Base-by-base conservation (phyloP, 805 yeast genomes). In the Wickerhamomyces kurtzmanii region DNA sequence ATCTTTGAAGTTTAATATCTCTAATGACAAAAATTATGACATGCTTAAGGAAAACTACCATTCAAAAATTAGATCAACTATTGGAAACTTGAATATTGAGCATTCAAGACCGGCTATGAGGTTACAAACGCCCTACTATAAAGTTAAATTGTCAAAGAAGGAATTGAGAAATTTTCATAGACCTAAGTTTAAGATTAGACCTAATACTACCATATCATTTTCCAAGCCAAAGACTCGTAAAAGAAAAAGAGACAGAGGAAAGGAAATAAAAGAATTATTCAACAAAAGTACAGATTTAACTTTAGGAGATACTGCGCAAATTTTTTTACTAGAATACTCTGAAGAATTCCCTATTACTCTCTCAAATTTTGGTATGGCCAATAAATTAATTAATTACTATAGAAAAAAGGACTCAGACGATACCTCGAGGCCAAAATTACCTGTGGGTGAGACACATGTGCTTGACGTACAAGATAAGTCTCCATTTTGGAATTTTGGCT, bases 401-500 rank as follows among this genome's bases (percentile, higher is more conserved):
- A 68, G 98, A 39, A 89, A 89, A 49, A 73, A 71, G 34, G 64
- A 64, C 33, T 85, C 78, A 11, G 86, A 82, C 28, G 98, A 91
- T 50, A 69, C 72, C 4, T 65, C 81, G 5, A 71, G 97, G 34
- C 97, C 97, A 0, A 89, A 87, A 45, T 62, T 86, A 16, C 71
- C 84, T 1, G 66, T 86, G 23, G 98, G 98, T 24, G 98, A 91
- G 50, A 91, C 97, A 0, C 91, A 83, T 55, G 95, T 91, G 3
- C 61, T 91, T 20, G 96, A 96, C n/a, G 83, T 84, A 1, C 95
- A 87, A 49, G 98, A 91, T 55, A 69, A 93, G 43, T 83, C 95
- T 6, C 96, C 98, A 9, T 91, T 91, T 50, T 91, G 98, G 97
- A 91, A 87, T 51, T 91, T 86, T 59, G 98, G 98, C 2, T 83